Base-by-base conservation (phyloP, 2,329 filamentous ascomycete species). In the Pseudogymnoascus sp. region DNA sequence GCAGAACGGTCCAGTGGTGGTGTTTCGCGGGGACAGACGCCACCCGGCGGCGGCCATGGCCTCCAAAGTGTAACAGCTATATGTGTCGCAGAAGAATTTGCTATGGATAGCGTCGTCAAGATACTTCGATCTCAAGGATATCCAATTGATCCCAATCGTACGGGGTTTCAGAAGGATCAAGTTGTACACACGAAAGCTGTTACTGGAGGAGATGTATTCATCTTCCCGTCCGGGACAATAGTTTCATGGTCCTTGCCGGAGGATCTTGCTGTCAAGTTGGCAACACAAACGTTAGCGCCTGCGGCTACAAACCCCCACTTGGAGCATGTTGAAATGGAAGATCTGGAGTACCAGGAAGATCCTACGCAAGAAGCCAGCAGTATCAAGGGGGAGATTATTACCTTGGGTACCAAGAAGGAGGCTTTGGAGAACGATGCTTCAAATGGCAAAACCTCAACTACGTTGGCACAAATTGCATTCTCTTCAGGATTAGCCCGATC, bases 391-490 rank as follows among this genome's bases (percentile, higher is more conserved):
- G 93, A 97, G 73, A 86, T 92, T 7, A 94, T 99, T 48, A 85
- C 95, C 3, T 79, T 99, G 5, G 94, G 94, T 36, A 96, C 91
- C 1, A 88, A 88, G 65, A 74, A 77, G 38, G 80, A 83, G 42
- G 71, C 74, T 8, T 69, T 74, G n/a, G 74, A 48, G 17, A 60
- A 58, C 15, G n/a, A 27, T 39, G 31, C 27, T 2, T 59, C 42
- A 39, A 70, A 68, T 44, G 63, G 64, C 38, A 67, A 65, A 69
- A 75, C 82, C 9, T 82, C 83, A 69, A 84, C 79, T 1, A 90
- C 93, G 1, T 81, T 97, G 12, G 92, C 92, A 68, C 97, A 97
- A 73, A 93, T 97, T 65, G 94, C 94, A 44, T 97, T 97, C 74
- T 97, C 93, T 0, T 97, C 92, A 0, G 93, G 93, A 1, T 83